phyloP scores from a whole-genome alignment of 495 filamentous ascomycete genomes.

The Terfezia claveryi region DNA sequence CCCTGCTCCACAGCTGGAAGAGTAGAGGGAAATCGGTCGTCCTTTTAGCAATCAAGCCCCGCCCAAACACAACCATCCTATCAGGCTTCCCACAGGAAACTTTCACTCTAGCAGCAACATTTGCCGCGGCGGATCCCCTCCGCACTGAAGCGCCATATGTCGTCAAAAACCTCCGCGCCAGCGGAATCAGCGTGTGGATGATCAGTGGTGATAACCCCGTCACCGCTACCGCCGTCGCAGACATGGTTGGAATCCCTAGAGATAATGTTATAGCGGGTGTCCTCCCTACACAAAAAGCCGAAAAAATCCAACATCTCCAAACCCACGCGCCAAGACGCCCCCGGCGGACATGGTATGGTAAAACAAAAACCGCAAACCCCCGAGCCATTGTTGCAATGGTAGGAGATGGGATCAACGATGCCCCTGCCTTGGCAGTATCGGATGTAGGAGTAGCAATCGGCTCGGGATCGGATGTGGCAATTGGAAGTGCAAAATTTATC shows the following conservation, averaged over 20 bases:
- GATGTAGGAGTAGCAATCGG: constrained; percentile 72
- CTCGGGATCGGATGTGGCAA: constrained; percentile 65
- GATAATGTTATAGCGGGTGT: constrained; percentile 71
- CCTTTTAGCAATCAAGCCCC: constrained; percentile 32
- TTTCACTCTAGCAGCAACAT: constrained; percentile 26
- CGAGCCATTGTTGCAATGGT: constrained; percentile 36
- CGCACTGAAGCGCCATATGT: constrained; percentile 50
- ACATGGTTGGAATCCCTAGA: constrained; percentile 48
- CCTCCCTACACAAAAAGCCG: constrained; percentile 66
- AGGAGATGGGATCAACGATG: constrained; percentile 80
- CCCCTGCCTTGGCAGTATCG: constrained; percentile 55
- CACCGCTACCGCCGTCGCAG: constrained; percentile 57
- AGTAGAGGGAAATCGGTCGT: constrained; percentile 49
- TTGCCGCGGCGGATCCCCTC: constrained; percentile 49
- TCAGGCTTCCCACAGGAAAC: background rate
- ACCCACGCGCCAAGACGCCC: constrained; percentile 26
- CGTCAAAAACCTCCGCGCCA: constrained; percentile 42
- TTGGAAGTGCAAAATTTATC: constrained; percentile 63
- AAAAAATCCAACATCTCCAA: constrained; percentile 63
- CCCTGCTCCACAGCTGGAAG: constrained; percentile 42
- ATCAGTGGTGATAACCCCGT: constrained; percentile 65
- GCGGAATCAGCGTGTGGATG: constrained; percentile 63
- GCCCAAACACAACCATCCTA: constrained; percentile 10
- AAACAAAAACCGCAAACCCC: background rate
- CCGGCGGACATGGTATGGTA: background rate